Conservation (phyloP, 306 rosid genomes). For the Cucumis hystrix region DNA sequence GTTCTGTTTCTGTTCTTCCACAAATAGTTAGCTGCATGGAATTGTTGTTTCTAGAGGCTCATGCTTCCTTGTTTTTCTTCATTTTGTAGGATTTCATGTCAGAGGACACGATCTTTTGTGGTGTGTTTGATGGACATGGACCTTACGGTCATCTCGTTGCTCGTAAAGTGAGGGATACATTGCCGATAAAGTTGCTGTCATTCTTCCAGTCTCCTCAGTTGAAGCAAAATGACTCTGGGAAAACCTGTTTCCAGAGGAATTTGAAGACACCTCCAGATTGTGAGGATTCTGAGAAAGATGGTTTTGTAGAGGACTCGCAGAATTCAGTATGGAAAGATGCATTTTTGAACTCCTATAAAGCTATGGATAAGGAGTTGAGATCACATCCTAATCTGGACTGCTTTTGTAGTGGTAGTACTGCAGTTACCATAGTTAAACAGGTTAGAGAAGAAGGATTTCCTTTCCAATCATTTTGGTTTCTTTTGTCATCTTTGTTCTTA, state of each 20-base stretch:
- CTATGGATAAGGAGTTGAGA: conserved; percentile 90
- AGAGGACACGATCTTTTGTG: conserved; percentile 75
- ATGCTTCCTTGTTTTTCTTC: not conserved
- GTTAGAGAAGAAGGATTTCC: conserved; percentile 20
- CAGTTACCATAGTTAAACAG: conserved; percentile 81
- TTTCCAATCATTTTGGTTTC: conserved; percentile 3
- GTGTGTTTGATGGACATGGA: conserved; percentile 95
- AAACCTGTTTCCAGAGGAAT: conserved; percentile 41
- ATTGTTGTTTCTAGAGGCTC: not conserved
- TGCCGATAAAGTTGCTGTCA: conserved; percentile 67
- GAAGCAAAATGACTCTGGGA: conserved; percentile 33
- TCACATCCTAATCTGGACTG: conserved; percentile 87
- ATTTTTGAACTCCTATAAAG: conserved; percentile 70
- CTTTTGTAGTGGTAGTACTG: conserved; percentile 95
- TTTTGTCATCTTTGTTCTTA: conserved; percentile 12
- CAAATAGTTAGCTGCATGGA: not conserved
- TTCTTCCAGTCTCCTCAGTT: conserved; percentile 51
- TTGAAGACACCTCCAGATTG: conserved; percentile 25
- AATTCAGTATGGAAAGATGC: conserved; percentile 75
- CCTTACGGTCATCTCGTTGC: conserved; percentile 95
- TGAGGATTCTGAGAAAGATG: conserved; percentile 49
- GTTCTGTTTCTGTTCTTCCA: conserved; percentile 22
- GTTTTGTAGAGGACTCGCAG: conserved; percentile 35
- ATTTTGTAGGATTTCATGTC: conserved; percentile 66
- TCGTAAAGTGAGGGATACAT: conserved; percentile 70